Base-by-base conservation (phyloP, 163 green algal genomes). In the Coccomyxa subellipsoidea region DNA sequence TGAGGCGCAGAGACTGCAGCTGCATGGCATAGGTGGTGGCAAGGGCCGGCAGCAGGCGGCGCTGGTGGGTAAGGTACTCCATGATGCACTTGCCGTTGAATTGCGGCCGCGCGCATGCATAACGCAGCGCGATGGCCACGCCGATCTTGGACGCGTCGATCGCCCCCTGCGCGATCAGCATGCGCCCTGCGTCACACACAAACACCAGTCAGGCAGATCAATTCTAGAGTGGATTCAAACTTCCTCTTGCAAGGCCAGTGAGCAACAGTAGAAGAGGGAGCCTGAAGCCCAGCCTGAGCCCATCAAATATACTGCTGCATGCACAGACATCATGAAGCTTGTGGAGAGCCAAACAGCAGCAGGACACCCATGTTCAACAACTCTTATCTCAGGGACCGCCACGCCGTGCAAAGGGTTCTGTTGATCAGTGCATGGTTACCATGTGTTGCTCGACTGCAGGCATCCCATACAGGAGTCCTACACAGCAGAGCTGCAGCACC, bases 31-130 rank as follows among this genome's bases (percentile, higher is more conserved):
- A 96, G 32, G 92, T 93, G 35, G 88, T 87, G 32, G 95, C 92
- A 76, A 98, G 91, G 21, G 86, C 90, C 0, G 93, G 91, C 81
- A 98, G 87, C 86, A 98, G 90, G 31, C 94, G 90, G 69, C 91
- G 87, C 91, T 97, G 94, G 83, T 98, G 95, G 0, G 93, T 98
- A 7, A 97, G 81, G 87, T 98, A 98, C 40, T 93, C 87, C 83
- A 95, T 90, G 69, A 98, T 94, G 12, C 87, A 66, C 54, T 89
- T 91, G 85, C 93, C 87, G 32, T 88, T 88, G 89, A 98, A 98
- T 81, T 96, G 92, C 0, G 93, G 92, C 10, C 95, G 88, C 27
- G 75, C 40, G 70, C 85, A 87, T 1, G 89, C 79, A 85, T 98
- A 98, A 59, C 91, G 88, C 10, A 97, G 85, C 12, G 95, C 95